These are phyloP conservation scores for Maudiozyma saulgeensis DNA, from an alignment of 805 yeast genomes.

Conservation along the genomic window DNA sequence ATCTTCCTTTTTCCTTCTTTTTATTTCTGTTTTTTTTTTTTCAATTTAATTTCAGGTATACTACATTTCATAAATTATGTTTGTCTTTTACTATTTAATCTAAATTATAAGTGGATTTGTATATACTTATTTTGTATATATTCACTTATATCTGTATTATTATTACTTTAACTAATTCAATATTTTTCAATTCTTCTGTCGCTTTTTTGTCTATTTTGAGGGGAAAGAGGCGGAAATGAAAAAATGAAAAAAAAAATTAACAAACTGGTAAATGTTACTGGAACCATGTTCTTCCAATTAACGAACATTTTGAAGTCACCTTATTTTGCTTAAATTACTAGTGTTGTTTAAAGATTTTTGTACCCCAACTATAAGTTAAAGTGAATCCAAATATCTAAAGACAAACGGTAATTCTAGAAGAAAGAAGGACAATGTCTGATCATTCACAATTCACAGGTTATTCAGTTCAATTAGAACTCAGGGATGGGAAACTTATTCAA, in stretches of 20 bases:
- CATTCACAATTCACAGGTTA: conserved; percentile 39
- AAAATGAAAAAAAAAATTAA: not conserved
- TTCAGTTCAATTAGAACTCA: conserved; percentile 36
- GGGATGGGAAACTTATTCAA: conserved; percentile 32
- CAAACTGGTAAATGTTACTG: not conserved
- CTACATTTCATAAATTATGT: too few species aligned
- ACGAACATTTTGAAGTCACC: not conserved
- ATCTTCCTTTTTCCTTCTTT: not conserved
- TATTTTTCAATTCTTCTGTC: too few species aligned
- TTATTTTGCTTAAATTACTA: too few species aligned
- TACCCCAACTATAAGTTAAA: too few species aligned
- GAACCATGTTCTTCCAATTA: not conserved
- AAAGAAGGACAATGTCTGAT: not conserved
- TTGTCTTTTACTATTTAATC: too few species aligned
- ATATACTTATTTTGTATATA: too few species aligned
- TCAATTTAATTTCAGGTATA: not conserved
- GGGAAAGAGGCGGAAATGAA: not conserved
- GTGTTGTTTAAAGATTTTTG: too few species aligned
- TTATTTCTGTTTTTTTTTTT: not conserved
- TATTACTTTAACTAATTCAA: too few species aligned
- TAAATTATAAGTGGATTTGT: not conserved
- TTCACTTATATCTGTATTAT: too few species aligned
- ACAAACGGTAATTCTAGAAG: too few species aligned
- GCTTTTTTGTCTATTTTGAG: not conserved
- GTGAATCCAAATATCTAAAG: too few species aligned